Evolutionary conservation across 306 rosid genomes (phyloP).

Genomic region (Leucaena leucocephala): DNA sequence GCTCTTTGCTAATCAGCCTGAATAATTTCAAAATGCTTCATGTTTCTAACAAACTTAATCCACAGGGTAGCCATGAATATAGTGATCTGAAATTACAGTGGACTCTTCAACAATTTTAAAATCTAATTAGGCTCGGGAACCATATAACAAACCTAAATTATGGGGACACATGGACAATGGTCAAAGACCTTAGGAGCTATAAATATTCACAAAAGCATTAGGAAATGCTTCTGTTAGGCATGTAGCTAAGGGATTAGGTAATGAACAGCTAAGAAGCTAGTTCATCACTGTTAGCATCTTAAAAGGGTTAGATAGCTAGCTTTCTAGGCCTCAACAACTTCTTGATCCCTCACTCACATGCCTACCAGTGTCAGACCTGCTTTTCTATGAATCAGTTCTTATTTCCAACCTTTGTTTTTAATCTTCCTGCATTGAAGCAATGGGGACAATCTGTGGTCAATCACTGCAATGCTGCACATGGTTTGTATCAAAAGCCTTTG

Average conservation of each 20-base stretch:
- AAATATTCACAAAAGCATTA: neutral
- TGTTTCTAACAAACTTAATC: neutral
- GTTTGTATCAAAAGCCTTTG: neutral
- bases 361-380: neutral
- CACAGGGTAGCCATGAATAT: neutral
- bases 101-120: neutral
- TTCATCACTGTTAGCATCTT: neutral
- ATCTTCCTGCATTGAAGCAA: conserved; percentile 10
- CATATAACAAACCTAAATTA: neutral
- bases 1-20: no score
- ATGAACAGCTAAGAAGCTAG: neutral
- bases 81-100: neutral
- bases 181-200: neutral
- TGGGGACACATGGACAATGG: neutral
- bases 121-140: neutral
- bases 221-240: neutral
- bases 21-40: neutral
- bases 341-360: neutral
- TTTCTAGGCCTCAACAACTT: neutral
- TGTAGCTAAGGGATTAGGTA: neutral
- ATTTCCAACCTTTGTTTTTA: neutral
- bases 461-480: neutral
- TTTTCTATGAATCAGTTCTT: neutral
- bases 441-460: neutral
- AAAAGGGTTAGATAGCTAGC: neutral